A percentile compares a stretch with the other conserved stretches of the same genome.
phyloP scores from a whole-genome alignment of 2,329 filamentous ascomycete species.

The Neonectria magnoliae region DNA sequence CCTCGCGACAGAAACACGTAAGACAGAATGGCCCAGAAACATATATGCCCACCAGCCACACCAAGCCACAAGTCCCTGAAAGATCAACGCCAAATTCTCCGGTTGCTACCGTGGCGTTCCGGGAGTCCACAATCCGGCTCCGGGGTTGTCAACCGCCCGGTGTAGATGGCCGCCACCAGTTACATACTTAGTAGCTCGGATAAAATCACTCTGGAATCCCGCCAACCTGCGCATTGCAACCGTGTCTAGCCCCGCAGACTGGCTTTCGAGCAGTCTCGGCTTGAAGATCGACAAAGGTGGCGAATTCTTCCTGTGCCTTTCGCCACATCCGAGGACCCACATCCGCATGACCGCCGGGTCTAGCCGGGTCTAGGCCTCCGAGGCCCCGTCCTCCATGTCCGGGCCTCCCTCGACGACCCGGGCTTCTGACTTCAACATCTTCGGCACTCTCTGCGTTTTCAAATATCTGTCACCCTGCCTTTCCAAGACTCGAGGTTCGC shows the following conservation, averaged over 20 bases:
- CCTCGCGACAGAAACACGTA: not conserved
- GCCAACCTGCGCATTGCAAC: no score
- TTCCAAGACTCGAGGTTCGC: not conserved
- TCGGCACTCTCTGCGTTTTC: not conserved
- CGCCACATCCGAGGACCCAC: not conserved
- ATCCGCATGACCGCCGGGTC: not conserved
- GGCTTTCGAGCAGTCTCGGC: not conserved
- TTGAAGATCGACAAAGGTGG: not conserved
- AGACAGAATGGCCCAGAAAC: not conserved
- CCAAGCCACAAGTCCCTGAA: not conserved
- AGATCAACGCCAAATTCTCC: not conserved
- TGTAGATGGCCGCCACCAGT: not conserved
- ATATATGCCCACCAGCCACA: not conserved
- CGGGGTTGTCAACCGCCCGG: not conserved
- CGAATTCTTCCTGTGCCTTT: not conserved
- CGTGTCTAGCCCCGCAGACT: not conserved
- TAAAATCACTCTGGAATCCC: no score
- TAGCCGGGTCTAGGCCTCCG: not conserved
- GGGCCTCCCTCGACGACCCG: not conserved
- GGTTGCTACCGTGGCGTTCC: not conserved
- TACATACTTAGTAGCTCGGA: no score
- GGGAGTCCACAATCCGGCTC: not conserved
- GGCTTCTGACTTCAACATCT: not conserved
- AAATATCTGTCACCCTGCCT: not conserved
- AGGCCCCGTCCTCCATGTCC: not conserved